These are phyloP conservation scores for Monosporascus sp. DNA, from an alignment of 2,329 filamentous ascomycete genomes.

Conservation along the genomic window DNA sequence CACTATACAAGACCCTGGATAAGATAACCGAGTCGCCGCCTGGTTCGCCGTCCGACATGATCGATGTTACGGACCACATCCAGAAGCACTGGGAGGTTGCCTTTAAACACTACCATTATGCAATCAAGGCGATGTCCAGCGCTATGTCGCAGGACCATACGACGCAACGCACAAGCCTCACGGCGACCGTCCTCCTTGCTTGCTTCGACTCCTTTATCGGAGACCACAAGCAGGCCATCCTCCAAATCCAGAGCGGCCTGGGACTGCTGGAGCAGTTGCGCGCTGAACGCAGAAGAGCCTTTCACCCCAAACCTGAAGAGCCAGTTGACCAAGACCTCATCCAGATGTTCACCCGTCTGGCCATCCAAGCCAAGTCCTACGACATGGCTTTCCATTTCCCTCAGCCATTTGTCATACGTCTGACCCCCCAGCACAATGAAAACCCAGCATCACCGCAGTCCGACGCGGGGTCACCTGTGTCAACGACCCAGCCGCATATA, in stretches of 20 bases:
- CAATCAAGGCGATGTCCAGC: slow-evolving; percentile 45
- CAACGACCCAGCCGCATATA: slow-evolving; percentile 32
- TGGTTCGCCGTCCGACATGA: slow-evolving; percentile 34
- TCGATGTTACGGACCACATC: slow-evolving; percentile 33
- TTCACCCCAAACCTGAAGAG: slow-evolving; percentile 36
- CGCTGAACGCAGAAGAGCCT: slow-evolving; percentile 36
- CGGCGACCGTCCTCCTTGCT: slow-evolving; percentile 60
- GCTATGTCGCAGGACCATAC: slow-evolving; percentile 37
- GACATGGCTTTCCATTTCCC: slow-evolving; percentile 66
- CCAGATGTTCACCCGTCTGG: slow-evolving; percentile 58
- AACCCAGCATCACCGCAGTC: slow-evolving; percentile 37
- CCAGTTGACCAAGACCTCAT: slow-evolving; percentile 54
- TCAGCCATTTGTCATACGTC: slow-evolving; percentile 53
- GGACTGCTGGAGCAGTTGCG: slow-evolving; percentile 48
- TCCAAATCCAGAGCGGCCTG: slow-evolving; percentile 56
- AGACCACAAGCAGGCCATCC: slow-evolving; percentile 56
- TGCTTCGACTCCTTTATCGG: slow-evolving; percentile 65
- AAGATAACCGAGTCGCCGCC: slow-evolving; percentile 48
- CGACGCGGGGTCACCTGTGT: slow-evolving; percentile 37
- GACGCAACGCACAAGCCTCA: slow-evolving; percentile 51
- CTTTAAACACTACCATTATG: slow-evolving; percentile 53
- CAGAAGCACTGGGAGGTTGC: slow-evolving; percentile 55
- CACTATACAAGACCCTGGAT: slow-evolving; percentile 62
- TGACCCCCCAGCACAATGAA: slow-evolving; percentile 33
- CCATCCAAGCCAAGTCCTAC: slow-evolving; percentile 62